A percentile compares a stretch with the other conserved stretches of the same genome.
phyloP scores from a whole-genome alignment of 495 filamentous ascomycete species.

The Aspergillus egyptiacus region DNA sequence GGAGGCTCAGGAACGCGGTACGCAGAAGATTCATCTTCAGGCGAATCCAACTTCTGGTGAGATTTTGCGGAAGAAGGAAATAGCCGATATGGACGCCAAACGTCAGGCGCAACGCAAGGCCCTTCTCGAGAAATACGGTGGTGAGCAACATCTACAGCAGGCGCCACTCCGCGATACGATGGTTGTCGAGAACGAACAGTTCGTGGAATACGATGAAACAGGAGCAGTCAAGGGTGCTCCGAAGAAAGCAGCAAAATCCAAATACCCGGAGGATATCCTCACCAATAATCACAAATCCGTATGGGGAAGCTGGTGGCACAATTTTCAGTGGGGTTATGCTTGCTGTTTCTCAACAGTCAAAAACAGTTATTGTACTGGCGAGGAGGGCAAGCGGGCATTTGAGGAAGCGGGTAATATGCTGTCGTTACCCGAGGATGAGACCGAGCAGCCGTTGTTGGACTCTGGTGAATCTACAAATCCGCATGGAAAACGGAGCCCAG shows the following conservation, averaged over 20 bases:
- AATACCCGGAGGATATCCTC: constrained; percentile 83
- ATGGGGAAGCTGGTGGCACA: constrained; percentile 96
- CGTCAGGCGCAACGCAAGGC: constrained; percentile 60
- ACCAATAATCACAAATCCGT: constrained; percentile 88
- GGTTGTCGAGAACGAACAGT: constrained; percentile 77
- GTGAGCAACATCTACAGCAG: constrained; percentile 57
- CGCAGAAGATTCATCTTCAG: constrained; percentile 78
- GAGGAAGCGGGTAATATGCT: constrained; percentile 58
- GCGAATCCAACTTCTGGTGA: constrained; percentile 95
- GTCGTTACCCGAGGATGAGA: constrained; percentile 34
- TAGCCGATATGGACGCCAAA: constrained; percentile 62
- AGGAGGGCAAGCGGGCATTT: constrained; percentile 69
- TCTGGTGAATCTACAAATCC: constrained; percentile 20
- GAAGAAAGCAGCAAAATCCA: constrained; percentile 68
- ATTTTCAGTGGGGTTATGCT: constrained; percentile 95
- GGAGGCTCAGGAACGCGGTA: constrained; percentile 81
- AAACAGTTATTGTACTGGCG: constrained; percentile 96
- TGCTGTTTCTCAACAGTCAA: constrained; percentile 91
- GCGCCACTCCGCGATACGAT: constrained; percentile 57
- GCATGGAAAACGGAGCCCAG: constrained; percentile 24
- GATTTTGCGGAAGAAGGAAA: constrained; percentile 69
- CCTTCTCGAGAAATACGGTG: constrained; percentile 81
- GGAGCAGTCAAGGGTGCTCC: constrained; percentile 86
- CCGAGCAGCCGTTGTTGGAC: constrained; percentile 12
- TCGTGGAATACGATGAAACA: constrained; percentile 88